phyloP scores from a whole-genome alignment of 345 rosid species.

The Mallotus nudiflorus region DNA sequence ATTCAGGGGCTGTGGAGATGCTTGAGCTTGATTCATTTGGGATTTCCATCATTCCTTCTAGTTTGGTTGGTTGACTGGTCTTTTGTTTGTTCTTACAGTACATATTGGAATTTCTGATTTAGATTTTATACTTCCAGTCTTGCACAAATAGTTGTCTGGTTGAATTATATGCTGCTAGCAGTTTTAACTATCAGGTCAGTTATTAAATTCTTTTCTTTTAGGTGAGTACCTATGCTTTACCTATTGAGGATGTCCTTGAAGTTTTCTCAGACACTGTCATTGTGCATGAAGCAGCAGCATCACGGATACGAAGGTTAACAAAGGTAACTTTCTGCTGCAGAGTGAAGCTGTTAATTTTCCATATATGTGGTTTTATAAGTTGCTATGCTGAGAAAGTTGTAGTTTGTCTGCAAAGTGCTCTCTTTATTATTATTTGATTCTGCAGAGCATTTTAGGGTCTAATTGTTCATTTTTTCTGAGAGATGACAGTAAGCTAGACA shows the following conservation, averaged over 20 bases:
- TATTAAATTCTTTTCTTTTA: slow-evolving; percentile 29
- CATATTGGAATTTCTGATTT: neutral
- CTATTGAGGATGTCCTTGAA: slow-evolving; percentile 70
- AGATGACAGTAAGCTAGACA: neutral
- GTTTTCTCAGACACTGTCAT: slow-evolving; percentile 67
- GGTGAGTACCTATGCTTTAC: slow-evolving; percentile 84
- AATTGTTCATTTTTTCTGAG: neutral
- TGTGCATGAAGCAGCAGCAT: slow-evolving; percentile 74
- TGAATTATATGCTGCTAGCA: neutral
- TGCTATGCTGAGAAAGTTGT: neutral
- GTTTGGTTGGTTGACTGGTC: slow-evolving; percentile 55
- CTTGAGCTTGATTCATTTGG: slow-evolving; percentile 93
- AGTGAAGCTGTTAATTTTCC: neutral
- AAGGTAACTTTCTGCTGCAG: slow-evolving; percentile 47
- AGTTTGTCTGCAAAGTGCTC: neutral
- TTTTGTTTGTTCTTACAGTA: slow-evolving; percentile 5
- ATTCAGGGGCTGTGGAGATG: slow-evolving; percentile 71
- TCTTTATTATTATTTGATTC: neutral
- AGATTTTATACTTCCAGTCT: neutral
- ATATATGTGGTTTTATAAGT: neutral
- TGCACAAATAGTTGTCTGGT: neutral
- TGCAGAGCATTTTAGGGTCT: neutral
- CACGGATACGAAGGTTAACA: slow-evolving; percentile 71
- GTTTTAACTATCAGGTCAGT: neutral
- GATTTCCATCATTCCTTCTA: slow-evolving; percentile 81